Evolutionary conservation across 2,329 filamentous ascomycete species (phyloP).

Genomic region (Microascus cirrosus): DNA sequence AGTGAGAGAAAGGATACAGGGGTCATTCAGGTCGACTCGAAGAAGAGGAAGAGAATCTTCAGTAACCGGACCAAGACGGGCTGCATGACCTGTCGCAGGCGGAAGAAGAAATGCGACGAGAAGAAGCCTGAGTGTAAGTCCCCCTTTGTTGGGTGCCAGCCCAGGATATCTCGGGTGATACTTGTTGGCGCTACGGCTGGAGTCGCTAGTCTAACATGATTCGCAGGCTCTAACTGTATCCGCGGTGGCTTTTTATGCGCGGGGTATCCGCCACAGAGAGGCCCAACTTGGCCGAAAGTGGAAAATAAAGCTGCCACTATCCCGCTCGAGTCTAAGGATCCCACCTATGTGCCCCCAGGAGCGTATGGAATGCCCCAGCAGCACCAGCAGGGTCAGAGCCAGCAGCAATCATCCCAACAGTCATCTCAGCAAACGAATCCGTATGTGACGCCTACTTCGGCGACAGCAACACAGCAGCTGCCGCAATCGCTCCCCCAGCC

Average conservation of each 20-base stretch:
- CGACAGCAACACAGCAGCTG: conserved; percentile 11
- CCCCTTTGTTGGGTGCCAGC: neutral
- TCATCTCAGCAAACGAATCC: conserved; percentile 13
- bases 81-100: conserved; percentile 79
- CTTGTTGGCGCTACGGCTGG: neutral
- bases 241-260: conserved; percentile 85
- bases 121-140: conserved; percentile 79
- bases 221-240: conserved; percentile 75
- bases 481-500: conserved; percentile 8
- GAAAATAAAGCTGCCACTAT: conserved; percentile 57
- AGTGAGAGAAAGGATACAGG: conserved; percentile 36
- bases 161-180: neutral
- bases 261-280: conserved; percentile 75
- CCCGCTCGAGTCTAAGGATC: conserved; percentile 76
- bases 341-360: conserved; percentile 47
- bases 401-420: conserved; percentile 3
- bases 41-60: conserved; percentile 70
- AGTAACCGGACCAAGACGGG: conserved; percentile 94
- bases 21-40: conserved; percentile 46
- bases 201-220: neutral
- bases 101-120: conserved; percentile 99
- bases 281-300: conserved; percentile 63
- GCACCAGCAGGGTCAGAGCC: neutral
- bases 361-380: conserved; percentile 51
- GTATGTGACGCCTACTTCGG: conserved; percentile 16